phyloP scores from a whole-genome alignment of 2,329 filamentous ascomycete genomes.

The Fusarium dimerum region DNA sequence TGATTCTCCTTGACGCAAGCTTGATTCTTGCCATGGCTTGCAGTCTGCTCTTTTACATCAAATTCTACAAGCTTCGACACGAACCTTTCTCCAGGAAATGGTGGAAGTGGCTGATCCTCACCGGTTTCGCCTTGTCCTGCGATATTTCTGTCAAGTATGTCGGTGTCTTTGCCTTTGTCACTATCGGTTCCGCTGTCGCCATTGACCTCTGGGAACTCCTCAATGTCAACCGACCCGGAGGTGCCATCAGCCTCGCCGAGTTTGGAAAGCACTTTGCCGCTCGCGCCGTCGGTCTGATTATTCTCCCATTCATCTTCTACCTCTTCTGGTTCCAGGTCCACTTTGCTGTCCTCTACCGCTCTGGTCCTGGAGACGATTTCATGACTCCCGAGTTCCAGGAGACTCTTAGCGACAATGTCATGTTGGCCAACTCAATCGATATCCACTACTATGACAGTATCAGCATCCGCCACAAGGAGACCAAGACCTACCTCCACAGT shows the following conservation, averaged over 20 bases:
- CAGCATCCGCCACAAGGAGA: constrained; percentile 93
- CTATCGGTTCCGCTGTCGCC: constrained; percentile 88
- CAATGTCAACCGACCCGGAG: constrained; percentile 81
- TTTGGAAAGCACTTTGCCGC: constrained; percentile 91
- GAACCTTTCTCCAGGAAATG: constrained; percentile 90
- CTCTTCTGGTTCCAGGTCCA: constrained; percentile 99
- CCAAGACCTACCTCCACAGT: constrained; percentile 93
- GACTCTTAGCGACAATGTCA: constrained; percentile 90
- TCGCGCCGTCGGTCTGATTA: constrained; percentile 79
- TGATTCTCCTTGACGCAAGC: constrained; percentile 94
- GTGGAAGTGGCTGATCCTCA: constrained; percentile 99
- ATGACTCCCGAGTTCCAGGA: constrained; percentile 99
- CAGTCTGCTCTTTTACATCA: constrained; percentile 90
- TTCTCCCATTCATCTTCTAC: constrained; percentile 96
- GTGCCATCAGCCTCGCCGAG: constrained; percentile 74
- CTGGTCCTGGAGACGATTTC: constrained; percentile 95
- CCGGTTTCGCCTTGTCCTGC: constrained; percentile 91
- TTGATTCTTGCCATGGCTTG: constrained; percentile 95
- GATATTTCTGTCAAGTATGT: constrained; percentile 99
- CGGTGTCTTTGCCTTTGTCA: constrained; percentile 93
- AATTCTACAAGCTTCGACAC: constrained; percentile 95
- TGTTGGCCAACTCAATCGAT: constrained; percentile 82
- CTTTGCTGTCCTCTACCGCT: constrained; percentile 84
- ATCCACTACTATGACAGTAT: constrained; percentile 91
- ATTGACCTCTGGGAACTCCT: constrained; percentile 96